Base-by-base conservation (phyloP, 306 rosid species). In the Dalbergia cultrata region DNA sequence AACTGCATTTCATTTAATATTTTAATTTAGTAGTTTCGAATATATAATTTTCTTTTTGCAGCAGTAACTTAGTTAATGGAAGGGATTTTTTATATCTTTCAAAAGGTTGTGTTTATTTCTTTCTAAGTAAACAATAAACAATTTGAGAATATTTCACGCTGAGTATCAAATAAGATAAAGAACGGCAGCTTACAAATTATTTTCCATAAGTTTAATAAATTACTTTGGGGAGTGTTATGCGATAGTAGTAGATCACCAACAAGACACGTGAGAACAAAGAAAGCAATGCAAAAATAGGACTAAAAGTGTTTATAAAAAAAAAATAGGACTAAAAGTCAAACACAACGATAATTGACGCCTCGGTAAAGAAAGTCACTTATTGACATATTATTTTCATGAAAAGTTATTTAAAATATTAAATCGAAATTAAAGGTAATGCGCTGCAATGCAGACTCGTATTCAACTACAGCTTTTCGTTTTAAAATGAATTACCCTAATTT, bases 171-270 rank as follows among this genome's bases (percentile, higher is more conserved):
- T 11, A n/a, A 54, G 53, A 37, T 37, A 39, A 56, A 37, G 14
- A 4, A 57, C 58, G 6, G 14, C n/a, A 62, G 31, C 31, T 26
- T 26, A 26, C 31, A 26, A 26, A 26, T 26, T 26, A 26, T 26
- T 26, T 26, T 26, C 31, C 31, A 2, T 26, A 26, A 26, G 31
- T 18, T 69, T 76, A 44, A 37, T 7, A 35, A 49, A 12, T 11
- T 67, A 8, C 31, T 22, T 59, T 44, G 77, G 77, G 50, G 70
- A 79, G 70, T 70, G 82, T 69, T 31, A 58, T 70, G 50, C 70
- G 76, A 70, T 26, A 2, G 31, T 2, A 26, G 31, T 43, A 57
- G 37, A 43, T 13, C 49, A 67, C 68, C 19, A 43, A 45, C 44
- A 45, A 52, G 16, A 31, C 54, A 58, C 22, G 62, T 13, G 33